Base-by-base conservation (phyloP, 768 basidiomycete genomes). In the Serendipita sp. region DNA sequence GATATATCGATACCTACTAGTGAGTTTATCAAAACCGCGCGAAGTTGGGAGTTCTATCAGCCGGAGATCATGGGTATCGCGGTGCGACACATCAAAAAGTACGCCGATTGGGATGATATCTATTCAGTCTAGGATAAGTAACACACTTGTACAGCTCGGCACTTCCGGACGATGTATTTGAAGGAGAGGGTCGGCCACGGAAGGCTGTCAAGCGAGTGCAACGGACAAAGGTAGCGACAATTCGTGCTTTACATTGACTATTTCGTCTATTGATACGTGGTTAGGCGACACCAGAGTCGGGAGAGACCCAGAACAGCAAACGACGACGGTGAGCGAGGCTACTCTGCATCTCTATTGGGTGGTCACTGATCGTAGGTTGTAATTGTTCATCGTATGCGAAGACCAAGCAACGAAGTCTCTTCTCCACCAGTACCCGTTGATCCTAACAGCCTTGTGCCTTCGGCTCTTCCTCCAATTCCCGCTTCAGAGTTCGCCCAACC, bases 1-100 rank as follows among this genome's bases (percentile, higher is more conserved):
- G 96, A 99, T 72, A 94, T 99, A 64, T 94, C 94, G 53, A 97
- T 93, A 75, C 96, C 96, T 3, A 96, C 91, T 3, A 88, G 86
- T 28, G 91, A 97, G 69, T 99, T 98, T 72, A 88, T 85, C 11
- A 92, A 94, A 71, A 80, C 90, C 61, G 91, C 94, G 69, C 94
- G 94, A 72, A 75, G 82, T 76, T 98, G 96, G 93, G 95, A 98
- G 70, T 86, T 88, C 70, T 98, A 86, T 67, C 89, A 98, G 64
- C 87, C 91, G 67, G 77, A 81, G 14, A 83, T 82, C 62, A 99
- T 99, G 96, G 92, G 93, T 22, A 88, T 99, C 65, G 81, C 90
- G 56, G 86, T 99, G 30, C 84, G 91, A 56, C 87, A 98, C 71
- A 90, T 97, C 70, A 96, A 84, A 78, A 85, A 84, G 94, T 92